These are phyloP conservation scores for Trichoderma hamatum DNA, from an alignment of 2,329 filamentous ascomycete genomes.

Conservation along the genomic window DNA sequence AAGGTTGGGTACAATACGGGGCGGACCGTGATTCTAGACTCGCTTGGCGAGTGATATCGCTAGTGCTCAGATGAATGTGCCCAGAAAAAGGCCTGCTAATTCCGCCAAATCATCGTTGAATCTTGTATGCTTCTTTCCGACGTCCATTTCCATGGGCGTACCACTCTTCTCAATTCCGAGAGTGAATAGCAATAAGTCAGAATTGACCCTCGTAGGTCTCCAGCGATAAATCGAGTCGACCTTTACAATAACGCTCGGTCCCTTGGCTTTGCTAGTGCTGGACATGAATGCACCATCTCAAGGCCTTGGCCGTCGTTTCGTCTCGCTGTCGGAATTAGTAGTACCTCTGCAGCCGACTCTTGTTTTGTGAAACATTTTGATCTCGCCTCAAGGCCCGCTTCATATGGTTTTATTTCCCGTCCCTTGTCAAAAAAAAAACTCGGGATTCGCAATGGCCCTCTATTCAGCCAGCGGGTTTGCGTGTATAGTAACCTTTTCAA, in stretches of 20 bases:
- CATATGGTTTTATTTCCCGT: background rate
- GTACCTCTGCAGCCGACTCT: background rate
- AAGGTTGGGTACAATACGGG: background rate
- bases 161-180: background rate
- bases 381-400: background rate
- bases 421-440: background rate
- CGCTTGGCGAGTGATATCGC: background rate
- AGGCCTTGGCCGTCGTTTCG: too few species aligned
- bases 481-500: conserved; percentile 73
- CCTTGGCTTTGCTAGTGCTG: background rate
- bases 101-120: background rate
- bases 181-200: background rate
- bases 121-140: background rate
- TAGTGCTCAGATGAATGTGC: background rate
- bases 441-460: conserved; percentile 29
- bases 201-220: background rate
- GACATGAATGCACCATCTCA: background rate
- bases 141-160: background rate
- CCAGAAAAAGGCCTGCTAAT: background rate
- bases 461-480: conserved; percentile 75
- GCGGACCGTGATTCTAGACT: background rate
- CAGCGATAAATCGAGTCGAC: background rate
- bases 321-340: background rate
- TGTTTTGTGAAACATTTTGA: background rate
- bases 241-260: background rate